Evolutionary conservation across 305 asterid species (phyloP), one percentile per base, ranked within the genome.

Genomic region (Fraxinus angustifolia): DNA sequence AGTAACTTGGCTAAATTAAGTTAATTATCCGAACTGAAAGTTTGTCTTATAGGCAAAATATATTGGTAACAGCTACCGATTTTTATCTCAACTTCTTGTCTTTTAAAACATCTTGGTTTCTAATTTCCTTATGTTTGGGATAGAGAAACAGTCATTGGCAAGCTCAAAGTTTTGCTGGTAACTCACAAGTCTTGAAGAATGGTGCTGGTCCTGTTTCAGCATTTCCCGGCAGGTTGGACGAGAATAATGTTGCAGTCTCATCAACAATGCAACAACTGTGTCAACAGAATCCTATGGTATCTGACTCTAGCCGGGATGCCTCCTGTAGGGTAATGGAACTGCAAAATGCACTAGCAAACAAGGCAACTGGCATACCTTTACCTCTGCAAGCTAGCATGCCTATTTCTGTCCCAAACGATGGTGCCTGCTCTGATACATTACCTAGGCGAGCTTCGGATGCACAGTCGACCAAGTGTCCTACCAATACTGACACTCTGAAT

Each of bases 131-230:
- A 76, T 74, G 58, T 45, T 75, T 86, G 86, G 45, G 71, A 76
- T 83, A 93, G 99, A 92, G 97, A 88, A 93, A 92, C 87, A 93
- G 92, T 85, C 98, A 92, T 50, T 95, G 99, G 99, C 94, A 88
- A n/a, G 82, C 87, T 68, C 97, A 88, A 84, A 85, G 82, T 84
- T 87, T 91, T 65, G 87, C 75, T 40, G 90, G 89, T 60, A 92
- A 88, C 75, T 85, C 93, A 34, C 97, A 87, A 74, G 81, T 81
- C 79, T 58, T 89, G 53, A 93, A 90, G 85, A 90, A 85, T 82
- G 90, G 88, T 72, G 83, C 90, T 17, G 90, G 38, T 67, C 19
- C 73, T 1, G 73, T 80, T 82, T 80, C 92, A 19, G 53, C 89
- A 38, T 86, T 86, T 77, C 88, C 92, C 17, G 90, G 89, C 65